Base-by-base conservation (phyloP, 257 asterid genomes). In the Handroanthus guayacan region DNA sequence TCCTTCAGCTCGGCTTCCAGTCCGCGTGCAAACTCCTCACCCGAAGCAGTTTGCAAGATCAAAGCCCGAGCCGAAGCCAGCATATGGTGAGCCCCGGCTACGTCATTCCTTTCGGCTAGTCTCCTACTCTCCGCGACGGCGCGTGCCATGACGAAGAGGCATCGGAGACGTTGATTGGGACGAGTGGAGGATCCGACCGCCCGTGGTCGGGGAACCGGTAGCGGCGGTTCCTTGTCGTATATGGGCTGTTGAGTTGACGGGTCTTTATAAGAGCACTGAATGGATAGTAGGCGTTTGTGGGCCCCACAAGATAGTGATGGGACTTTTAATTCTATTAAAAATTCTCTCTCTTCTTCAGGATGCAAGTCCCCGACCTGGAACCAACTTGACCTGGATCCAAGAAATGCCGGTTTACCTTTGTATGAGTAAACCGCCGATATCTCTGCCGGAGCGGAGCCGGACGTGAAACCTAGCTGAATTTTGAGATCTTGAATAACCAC, bases 121-220 rank as follows among this genome's bases (percentile, higher is more conserved):
- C 88, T 80, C 75, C 90, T 62, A 7, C 97, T 84, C 83, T 89
- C 97, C 5, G 97, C 95, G 1, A 92, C 71, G 44, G 97, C 97
- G 63, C 97, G 89, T 16, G 95, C 81, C 0, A 89, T 77, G 5
- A 92, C 75, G 65, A 90, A 90, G 4, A 78, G 82, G 68, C 80
- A 71, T 78, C 88, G 87, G 16, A 92, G 73, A 69, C 95, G 95
- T 67, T 85, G 86, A 73, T 78, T 81, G 63, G 67, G 75, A 0
- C 82, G 79, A 1, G 83, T 66, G 47, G 92, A 82, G 5, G 92
- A 86, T 65, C 88, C 76, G 39, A 74, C 86, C 84, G 92, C 76
- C 45, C 80, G 86, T 17, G 90, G 90, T 5, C 88, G 89, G 11
- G 94, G 94, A 75, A 87, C 79, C 70, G 62, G 18, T 0, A 89